These are phyloP conservation scores for Starmerella lactis-condensi DNA, from an alignment of 805 yeast species.

Conservation along the genomic window DNA sequence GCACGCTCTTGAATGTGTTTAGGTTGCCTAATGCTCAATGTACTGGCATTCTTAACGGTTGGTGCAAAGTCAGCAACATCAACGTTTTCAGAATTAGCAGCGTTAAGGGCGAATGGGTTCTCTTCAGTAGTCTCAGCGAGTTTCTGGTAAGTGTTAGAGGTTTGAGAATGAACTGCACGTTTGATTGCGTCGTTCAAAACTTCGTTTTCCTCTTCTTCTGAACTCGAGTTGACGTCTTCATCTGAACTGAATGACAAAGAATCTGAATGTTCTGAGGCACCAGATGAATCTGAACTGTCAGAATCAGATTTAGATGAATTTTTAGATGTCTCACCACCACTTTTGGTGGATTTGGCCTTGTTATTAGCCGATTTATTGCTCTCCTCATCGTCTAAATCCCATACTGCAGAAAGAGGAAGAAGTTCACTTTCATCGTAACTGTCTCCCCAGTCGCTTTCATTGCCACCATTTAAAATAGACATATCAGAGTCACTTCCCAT, in stretches of 20 bases:
- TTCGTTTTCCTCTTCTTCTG: constrained; percentile 29
- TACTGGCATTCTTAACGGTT: constrained; percentile 19
- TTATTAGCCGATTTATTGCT: constrained; percentile 4
- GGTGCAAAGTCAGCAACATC: constrained; percentile 48
- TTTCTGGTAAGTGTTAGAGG: too few species aligned
- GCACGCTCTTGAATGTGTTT: constrained; percentile 66
- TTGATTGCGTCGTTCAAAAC: constrained; percentile 23
- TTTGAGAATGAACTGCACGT: too few species aligned
- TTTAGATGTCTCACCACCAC: neutral
- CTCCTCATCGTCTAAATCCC: constrained; percentile 62
- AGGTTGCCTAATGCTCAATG: constrained; percentile 68
- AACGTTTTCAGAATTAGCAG: constrained; percentile 32
- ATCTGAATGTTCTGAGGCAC: constrained; percentile 14
- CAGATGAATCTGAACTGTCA: constrained; percentile 9
- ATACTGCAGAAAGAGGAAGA: constrained; percentile 64
- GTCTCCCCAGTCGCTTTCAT: constrained; percentile 46
- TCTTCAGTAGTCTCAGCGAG: constrained; percentile 20
- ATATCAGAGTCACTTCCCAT: constrained; percentile 60
- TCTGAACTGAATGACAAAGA: constrained; percentile 19
- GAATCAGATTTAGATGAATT: constrained; percentile 3
- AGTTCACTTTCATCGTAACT: constrained; percentile 63
- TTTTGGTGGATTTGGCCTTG: neutral
- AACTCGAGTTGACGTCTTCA: constrained; percentile 26
- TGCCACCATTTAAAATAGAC: constrained; percentile 25
- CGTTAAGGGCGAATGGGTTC: constrained; percentile 21